Evolutionary conservation across 116 monocot species (phyloP).

Genomic region (Iris pallida): DNA sequence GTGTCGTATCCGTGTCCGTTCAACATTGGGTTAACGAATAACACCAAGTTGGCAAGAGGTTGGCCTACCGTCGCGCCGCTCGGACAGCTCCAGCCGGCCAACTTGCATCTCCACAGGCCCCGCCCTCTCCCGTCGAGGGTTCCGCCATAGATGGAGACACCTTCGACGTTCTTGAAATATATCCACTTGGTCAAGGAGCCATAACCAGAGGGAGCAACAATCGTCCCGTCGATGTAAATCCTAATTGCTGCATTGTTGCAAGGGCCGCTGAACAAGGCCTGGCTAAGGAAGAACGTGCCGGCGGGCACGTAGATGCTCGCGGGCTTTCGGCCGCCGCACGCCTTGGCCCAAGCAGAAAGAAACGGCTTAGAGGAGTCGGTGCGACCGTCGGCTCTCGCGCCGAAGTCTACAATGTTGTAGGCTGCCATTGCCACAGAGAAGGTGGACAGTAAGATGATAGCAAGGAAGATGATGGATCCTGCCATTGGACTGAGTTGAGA

Average conservation of each 20-base stretch:
- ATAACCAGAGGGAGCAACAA: constrained; percentile 38
- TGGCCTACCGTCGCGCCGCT: constrained; percentile 38
- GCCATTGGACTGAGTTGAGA: too few relatives aligned
- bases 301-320: constrained; percentile 38
- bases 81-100: constrained; percentile 42
- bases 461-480: too few relatives aligned
- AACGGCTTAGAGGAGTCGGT: constrained; percentile 12
- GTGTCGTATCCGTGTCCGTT: too few relatives aligned
- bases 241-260: constrained; percentile 36
- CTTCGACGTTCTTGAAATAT: constrained; percentile 43
- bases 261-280: constrained; percentile 41
- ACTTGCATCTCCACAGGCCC: constrained; percentile 66
- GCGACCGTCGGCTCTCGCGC: constrained; percentile 13
- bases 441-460: neutral
- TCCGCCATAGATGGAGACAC: constrained; percentile 56
- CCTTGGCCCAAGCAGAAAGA: constrained; percentile 14
- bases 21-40: neutral
- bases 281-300: constrained; percentile 39
- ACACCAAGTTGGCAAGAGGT: neutral
- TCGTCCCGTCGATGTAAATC: constrained; percentile 39
- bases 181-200: constrained; percentile 37
- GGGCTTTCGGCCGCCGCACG: constrained; percentile 27
- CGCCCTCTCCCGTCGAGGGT: constrained; percentile 57
- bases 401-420: constrained; percentile 18
- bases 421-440: neutral